Conservation (phyloP, 768 basidiomycete species). For the Leccinum variicolor region DNA sequence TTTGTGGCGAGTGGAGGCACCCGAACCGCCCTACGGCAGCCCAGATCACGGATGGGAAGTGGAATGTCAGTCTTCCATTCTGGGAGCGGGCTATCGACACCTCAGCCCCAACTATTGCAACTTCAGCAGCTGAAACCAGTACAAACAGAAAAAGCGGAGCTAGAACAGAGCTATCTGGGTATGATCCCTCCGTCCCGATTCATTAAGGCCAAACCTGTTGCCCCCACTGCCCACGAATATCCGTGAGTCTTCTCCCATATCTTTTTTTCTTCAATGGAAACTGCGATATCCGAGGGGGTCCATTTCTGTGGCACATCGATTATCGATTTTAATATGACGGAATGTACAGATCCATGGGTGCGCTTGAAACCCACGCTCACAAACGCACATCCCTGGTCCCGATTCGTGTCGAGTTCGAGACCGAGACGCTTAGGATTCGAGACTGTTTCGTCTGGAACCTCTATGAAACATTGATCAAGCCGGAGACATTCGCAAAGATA, state of each 20-base stretch:
- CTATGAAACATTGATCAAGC: constrained; percentile 81
- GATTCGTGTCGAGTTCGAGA: constrained; percentile 94
- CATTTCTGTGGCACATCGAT: constrained; percentile 18
- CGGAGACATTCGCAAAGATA: constrained; percentile 78
- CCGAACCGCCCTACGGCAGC: constrained; percentile 52
- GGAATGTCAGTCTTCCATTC: constrained; percentile 58
- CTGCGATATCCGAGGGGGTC: constrained; percentile 5
- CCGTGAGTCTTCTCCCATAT: constrained; percentile 51
- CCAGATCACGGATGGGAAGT: constrained; percentile 39
- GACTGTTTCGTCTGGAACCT: constrained; percentile 97
- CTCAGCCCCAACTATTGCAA: constrained; percentile 27
- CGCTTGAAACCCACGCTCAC: constrained; percentile 60
- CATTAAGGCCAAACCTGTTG: constrained; percentile 57
- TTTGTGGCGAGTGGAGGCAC: constrained; percentile 66
- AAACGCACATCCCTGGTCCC: constrained; percentile 66
- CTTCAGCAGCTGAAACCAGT: constrained; percentile 13
- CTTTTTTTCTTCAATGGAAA: constrained; percentile 7
- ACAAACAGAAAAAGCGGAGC: constrained; percentile 49
- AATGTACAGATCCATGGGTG: constrained; percentile 55
- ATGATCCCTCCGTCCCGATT: constrained; percentile 77
- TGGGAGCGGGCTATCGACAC: constrained; percentile 39
- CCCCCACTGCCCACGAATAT: constrained; percentile 66
- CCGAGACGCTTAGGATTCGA: constrained; percentile 84
- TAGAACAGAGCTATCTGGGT: constrained; percentile 90
- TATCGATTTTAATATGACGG: constrained; percentile 15